These are phyloP conservation scores for Ehretia macrophylla DNA, from an alignment of 257 asterid species.

Conservation along the genomic window DNA sequence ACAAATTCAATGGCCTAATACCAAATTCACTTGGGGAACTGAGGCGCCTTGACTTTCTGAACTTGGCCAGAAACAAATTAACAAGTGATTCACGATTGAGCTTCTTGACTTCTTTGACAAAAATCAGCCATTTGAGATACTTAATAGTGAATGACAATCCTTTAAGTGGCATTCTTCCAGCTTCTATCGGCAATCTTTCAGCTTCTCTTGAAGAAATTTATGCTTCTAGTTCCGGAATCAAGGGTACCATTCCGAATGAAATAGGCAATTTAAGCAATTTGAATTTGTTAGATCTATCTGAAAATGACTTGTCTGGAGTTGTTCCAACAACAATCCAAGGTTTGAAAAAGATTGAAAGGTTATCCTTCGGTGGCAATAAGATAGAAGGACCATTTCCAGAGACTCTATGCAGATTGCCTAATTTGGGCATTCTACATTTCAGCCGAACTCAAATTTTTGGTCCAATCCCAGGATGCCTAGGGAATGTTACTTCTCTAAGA, in stretches of 20 bases:
- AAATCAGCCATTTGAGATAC: not conserved
- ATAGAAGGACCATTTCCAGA: conserved; percentile 12
- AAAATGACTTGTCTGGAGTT: conserved; percentile 4
- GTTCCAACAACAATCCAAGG: conserved; percentile 3
- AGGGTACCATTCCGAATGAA: conserved; percentile 26
- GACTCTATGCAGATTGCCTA: conserved; percentile 16
- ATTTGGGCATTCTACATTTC: conserved; percentile 5
- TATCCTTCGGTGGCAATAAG: not conserved
- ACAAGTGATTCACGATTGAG: conserved; percentile 7
- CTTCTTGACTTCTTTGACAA: conserved; percentile 11
- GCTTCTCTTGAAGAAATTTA: not conserved
- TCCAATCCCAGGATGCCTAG: conserved; percentile 27
- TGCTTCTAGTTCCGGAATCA: not conserved
- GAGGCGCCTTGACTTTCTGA: conserved; percentile 9
- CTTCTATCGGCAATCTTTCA: conserved; percentile 34
- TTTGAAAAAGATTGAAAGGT: not conserved
- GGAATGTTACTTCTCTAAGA: conserved; percentile 13
- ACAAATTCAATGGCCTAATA: conserved; percentile 22
- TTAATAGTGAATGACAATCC: conserved; percentile 3
- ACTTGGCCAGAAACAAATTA: conserved; percentile 17
- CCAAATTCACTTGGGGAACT: conserved; percentile 34
- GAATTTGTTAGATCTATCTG: not conserved
- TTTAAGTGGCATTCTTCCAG: conserved; percentile 15
- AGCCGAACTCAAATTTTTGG: conserved; percentile 15
- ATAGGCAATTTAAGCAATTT: conserved; percentile 29